Base-by-base conservation (phyloP, 148 eudicot genomes). In the Amaranthus palmeri region DNA sequence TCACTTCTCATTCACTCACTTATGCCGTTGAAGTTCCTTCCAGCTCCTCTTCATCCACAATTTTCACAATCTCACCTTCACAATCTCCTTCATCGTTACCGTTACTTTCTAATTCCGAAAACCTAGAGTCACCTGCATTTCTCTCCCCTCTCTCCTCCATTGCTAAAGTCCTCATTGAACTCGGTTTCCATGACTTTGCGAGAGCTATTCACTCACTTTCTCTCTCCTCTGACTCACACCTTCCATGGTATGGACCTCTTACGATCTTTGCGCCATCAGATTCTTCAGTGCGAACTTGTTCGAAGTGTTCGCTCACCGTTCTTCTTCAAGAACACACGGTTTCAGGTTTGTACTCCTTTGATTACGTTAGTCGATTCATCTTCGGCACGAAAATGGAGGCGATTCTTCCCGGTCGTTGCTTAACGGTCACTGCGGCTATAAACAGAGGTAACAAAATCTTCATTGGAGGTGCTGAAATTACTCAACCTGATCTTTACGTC, bases 271-370 rank as follows among this genome's bases (percentile, higher is more conserved):
- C 93, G 6, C 88, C 97, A 6, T 64, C 84, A 4, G 88, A 87
- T 70, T 45, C 85, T 59, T 84, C 97, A 2, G 81, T 89, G 66
- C 83, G 81, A 25, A 78, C 92, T 1, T 91, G 97, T 49, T 83
- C 90, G 6, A 61, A 90, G 2, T 91, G 97, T 75, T 87, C 90
- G 6, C 71, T 84, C 71, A 52, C 92, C 3, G 74, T 84, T 44
- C 88, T 91, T 61, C 85, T 91, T 43, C 92, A 86, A 36, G 97
- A 91, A 65, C 93, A 87, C 80, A 70, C 93, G 9, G 78, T 91
- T 62, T 87, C 97, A 0, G 92, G 89, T 36, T 81, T 91, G 52
- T 91, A 84, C 74, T 69, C 90, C 4, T 40, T 78, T 65, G 85
- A 78, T 25, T 89, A 77, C 82, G 87, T 91, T 73, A 70, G 48